Conservation (phyloP, 208 protist genomes). For the Balamuthia mandrillaris region DNA sequence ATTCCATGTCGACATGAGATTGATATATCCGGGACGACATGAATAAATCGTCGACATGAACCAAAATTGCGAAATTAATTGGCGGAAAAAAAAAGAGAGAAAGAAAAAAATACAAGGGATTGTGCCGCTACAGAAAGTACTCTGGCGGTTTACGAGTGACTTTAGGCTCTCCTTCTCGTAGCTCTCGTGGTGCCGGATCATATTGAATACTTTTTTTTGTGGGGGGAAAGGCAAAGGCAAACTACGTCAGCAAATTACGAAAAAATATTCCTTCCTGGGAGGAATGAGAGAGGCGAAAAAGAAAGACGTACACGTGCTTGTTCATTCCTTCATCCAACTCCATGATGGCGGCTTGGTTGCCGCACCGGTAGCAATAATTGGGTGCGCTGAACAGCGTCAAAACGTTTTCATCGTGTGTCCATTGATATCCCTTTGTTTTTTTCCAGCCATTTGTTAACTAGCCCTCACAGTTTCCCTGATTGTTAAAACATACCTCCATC, state of each 20-base stretch:
- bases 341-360: constrained; percentile 90
- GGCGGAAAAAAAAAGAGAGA: too few species aligned
- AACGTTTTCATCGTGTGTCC: constrained; percentile 93
- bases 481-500: constrained; percentile 90
- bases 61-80: too few species aligned
- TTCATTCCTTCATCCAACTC: constrained; percentile 98
- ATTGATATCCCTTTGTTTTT: constrained; percentile 98
- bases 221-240: not conserved
- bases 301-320: too few species aligned
- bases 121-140: constrained; percentile 91
- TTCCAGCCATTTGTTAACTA: too few species aligned
- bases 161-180: constrained; percentile 94
- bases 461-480: constrained; percentile 60
- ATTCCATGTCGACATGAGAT: too few species aligned
- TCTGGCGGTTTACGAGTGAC: constrained; percentile 96
- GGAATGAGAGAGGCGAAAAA: too few species aligned
- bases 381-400: constrained; percentile 98
- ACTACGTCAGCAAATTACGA: not conserved
- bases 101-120: too few species aligned
- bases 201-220: constrained; percentile 87
- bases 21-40: too few species aligned
- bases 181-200: constrained; percentile 93
- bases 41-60: too few species aligned
- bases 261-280: not conserved
- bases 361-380: constrained; percentile 99